Evolutionary conservation across 192 early-diverging fungal species (phyloP), one percentile per base, ranked within the genome.

Genomic region (Phycomyces nitens): DNA sequence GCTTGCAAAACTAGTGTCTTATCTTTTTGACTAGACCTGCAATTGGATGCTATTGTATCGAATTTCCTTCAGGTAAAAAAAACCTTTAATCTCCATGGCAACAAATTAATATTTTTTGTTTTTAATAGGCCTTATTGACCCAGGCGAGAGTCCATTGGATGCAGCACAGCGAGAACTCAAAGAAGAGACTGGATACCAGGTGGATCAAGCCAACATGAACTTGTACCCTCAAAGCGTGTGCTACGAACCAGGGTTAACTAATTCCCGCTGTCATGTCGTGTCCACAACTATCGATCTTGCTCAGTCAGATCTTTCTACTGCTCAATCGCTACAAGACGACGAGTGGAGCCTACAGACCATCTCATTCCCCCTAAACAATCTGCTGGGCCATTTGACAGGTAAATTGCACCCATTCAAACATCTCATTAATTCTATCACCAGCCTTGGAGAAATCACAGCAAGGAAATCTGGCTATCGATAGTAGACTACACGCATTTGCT

Each of bases 271-370:
- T 16, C 44, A 59, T 26, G 58, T 59, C 43, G 58, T 24, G 10
- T 44, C 41, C n/a, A 42, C 26, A 22, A 47, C 5, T 16, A 59
- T 59, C 15, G 58, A 47, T 43, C 22, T 41, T 21, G 44, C 1
- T 11, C 20, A 24, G 43, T 56, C 26, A 29, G 3, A 1, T 0
- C 5, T 2, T 23, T 40, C 22, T 15, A 22, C 22, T 26, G 41
- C 24, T 23, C 58, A 40, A 7, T 20, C 23, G 15, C 21, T 47
- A 24, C 21, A 59, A 26, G 40, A 20, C 0, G 58, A 59, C 16
- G 58, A 59, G 15, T 59, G 58, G 42, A 59, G 58, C 6, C 26
- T 59, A 20, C 42, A 59, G 15, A 59, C 58, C 0, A 59, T 59
- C 24, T 44, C 40, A 9, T 16, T 59, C 2, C 58, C 58, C 0